A percentile compares a stretch with the other conserved stretches of the same genome.
These are phyloP conservation scores for Amniculicola lignicola DNA, from an alignment of 495 filamentous ascomycete species.

Conservation along the genomic window DNA sequence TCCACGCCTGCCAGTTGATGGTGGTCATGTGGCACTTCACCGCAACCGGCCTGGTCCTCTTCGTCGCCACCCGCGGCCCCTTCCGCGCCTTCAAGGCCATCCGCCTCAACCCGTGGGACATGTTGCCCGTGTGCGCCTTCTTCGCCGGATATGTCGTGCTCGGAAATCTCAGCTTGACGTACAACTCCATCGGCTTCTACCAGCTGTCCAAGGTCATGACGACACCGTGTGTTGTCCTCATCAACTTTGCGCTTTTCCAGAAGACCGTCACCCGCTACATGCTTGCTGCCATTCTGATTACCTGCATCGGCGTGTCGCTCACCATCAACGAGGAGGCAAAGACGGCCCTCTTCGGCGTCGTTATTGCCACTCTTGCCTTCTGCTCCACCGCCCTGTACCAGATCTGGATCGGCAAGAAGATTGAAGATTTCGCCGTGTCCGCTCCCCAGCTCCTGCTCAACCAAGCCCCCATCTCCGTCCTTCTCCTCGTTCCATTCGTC, in stretches of 20 bases:
- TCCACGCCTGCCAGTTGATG: slow-evolving; percentile 33
- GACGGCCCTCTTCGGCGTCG: slow-evolving; percentile 37
- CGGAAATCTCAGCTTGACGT: slow-evolving; percentile 43
- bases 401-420: slow-evolving; percentile 46
- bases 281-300: slow-evolving; percentile 29
- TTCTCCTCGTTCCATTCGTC: slow-evolving; percentile 39
- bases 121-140: slow-evolving; percentile 43
- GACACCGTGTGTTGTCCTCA: slow-evolving; percentile 41
- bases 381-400: slow-evolving; percentile 43
- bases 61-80: slow-evolving; percentile 35
- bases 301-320: slow-evolving; percentile 32
- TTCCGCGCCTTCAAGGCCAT: slow-evolving; percentile 43
- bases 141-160: slow-evolving; percentile 44
- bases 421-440: slow-evolving; percentile 41
- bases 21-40: slow-evolving; percentile 45
- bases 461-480: slow-evolving; percentile 43
- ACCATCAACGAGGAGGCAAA: slow-evolving; percentile 35
- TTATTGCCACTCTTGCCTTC: slow-evolving; percentile 41
- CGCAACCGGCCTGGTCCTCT: slow-evolving; percentile 41
- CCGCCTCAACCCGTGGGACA: slow-evolving; percentile 39
- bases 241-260: slow-evolving; percentile 41
- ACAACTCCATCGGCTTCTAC: slow-evolving; percentile 45
- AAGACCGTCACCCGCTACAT: slow-evolving; percentile 40
- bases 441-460: slow-evolving; percentile 42
- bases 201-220: slow-evolving; percentile 46